These are phyloP conservation scores for Clonostachys chloroleuca DNA, from an alignment of 2,329 filamentous ascomycete genomes.

Conservation along the genomic window DNA sequence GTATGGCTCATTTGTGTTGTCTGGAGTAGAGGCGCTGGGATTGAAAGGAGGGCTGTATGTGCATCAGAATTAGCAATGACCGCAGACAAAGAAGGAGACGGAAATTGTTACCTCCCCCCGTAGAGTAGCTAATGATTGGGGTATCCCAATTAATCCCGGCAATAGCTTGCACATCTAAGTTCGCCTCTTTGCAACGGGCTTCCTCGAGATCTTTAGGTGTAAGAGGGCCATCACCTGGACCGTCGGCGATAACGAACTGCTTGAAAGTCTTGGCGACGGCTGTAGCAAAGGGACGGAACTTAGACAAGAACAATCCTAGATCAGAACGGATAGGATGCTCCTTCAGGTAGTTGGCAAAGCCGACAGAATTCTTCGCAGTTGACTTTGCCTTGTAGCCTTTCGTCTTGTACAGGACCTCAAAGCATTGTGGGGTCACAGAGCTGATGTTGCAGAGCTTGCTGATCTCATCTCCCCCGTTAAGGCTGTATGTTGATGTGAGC, in stretches of 20 bases:
- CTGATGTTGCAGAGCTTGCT: constrained; percentile 1
- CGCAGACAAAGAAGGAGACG: not conserved
- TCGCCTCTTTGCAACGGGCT: not conserved
- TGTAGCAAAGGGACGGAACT: constrained; percentile 1
- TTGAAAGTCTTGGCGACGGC: constrained; percentile 2
- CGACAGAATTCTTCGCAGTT: not conserved
- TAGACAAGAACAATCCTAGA: not conserved
- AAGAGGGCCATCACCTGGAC: not conserved
- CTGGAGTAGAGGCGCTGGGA: constrained; percentile 1
- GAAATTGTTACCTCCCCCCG: constrained; percentile 1
- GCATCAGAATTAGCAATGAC: not conserved
- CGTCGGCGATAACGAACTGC: not conserved
- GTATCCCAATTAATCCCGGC: constrained; percentile 1
- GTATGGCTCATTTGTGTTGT: constrained; percentile 47
- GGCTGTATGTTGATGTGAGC: not conserved
- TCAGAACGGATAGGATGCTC: constrained; percentile 1
- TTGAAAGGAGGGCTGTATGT: not conserved
- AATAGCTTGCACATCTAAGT: constrained; percentile 1
- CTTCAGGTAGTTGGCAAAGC: constrained; percentile 1
- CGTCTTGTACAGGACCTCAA: constrained; percentile 1
- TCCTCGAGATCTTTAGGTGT: not conserved
- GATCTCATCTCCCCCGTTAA: not conserved
- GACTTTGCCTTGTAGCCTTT: constrained; percentile 1
- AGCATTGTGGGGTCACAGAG: not conserved
- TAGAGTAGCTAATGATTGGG: not conserved